phyloP scores from a whole-genome alignment of 345 rosid species.

The Eucalyptus curtisii region DNA sequence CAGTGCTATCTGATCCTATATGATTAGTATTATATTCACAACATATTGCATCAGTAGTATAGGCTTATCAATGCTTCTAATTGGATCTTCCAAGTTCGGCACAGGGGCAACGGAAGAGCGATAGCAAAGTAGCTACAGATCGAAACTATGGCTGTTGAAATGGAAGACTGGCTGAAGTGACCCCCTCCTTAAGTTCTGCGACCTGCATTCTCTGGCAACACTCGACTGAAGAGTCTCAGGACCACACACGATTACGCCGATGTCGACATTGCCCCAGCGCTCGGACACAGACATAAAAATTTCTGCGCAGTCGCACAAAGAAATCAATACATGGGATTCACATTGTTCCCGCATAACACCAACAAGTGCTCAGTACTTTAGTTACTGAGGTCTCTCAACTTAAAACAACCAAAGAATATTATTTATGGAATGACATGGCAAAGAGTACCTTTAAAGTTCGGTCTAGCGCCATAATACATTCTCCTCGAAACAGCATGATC shows the following conservation, averaged over 20 bases:
- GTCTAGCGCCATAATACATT: conserved; percentile 54
- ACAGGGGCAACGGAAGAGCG: not conserved
- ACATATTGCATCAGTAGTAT: not conserved
- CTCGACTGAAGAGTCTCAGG: conserved; percentile 61
- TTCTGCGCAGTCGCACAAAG: conserved; percentile 23
- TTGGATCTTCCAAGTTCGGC: not conserved
- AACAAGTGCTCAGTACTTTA: not conserved
- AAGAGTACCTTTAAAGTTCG: conserved; percentile 64
- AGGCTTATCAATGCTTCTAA: not conserved
- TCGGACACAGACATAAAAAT: conserved; percentile 33
- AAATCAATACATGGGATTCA: not conserved
- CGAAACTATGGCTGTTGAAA: conserved; percentile 80
- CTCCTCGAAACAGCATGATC: conserved; percentile 5
- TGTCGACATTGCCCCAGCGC: conserved; percentile 60
- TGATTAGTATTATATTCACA: not conserved
- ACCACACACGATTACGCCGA: conserved; percentile 79
- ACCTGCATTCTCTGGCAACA: conserved; percentile 75
- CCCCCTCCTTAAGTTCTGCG: conserved; percentile 32
- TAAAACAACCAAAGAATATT: not conserved
- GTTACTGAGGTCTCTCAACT: not conserved
- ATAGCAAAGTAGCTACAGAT: conserved; percentile 20
- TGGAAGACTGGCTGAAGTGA: conserved; percentile 41
- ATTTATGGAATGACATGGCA: not conserved
- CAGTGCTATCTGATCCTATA: not conserved
- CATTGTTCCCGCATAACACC: not conserved